Evolutionary conservation across 1,284 basidiomycete species (phyloP).

Genomic region (Laetiporus sulphureus): DNA sequence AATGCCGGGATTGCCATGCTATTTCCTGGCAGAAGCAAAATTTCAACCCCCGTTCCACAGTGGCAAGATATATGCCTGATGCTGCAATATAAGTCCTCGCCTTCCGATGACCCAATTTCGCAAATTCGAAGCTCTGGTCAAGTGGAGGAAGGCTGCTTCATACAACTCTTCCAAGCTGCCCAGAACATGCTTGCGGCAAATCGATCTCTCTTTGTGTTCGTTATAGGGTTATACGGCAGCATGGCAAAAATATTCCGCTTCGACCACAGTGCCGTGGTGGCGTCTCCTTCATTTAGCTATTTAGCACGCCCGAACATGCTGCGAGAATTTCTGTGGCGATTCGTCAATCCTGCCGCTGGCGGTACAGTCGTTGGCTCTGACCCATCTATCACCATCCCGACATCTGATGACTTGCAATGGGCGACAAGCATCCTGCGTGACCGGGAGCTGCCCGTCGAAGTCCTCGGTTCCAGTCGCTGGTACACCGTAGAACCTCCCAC

Average conservation of each 20-base stretch:
- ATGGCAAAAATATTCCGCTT: constrained; percentile 7
- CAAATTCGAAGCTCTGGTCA: no score
- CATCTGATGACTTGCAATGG: constrained; percentile 1
- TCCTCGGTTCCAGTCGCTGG: background rate
- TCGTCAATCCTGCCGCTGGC: constrained; percentile 5
- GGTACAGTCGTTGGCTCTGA: constrained; percentile 5
- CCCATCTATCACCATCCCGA: constrained; percentile 1
- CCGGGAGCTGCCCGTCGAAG: background rate
- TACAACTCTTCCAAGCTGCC: constrained; percentile 5
- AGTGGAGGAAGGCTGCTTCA: background rate
- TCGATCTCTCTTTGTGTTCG: constrained; percentile 7
- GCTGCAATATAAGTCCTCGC: constrained; percentile 7
- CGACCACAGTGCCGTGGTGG: constrained; percentile 5
- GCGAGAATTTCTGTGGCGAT: constrained; percentile 9
- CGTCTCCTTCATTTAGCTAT: constrained; percentile 1
- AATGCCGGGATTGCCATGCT: constrained; percentile 7
- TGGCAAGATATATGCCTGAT: constrained; percentile 2
- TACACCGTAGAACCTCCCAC: background rate
- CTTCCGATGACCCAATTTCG: constrained; percentile 1
- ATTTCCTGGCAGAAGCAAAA: background rate
- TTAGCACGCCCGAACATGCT: background rate
- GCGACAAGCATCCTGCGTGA: background rate
- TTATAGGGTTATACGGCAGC: constrained; percentile 10
- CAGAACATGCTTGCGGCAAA: constrained; percentile 8
- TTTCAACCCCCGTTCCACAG: background rate